Percentiles rank a stretch among this genome's conserved stretches.
Conservation (phyloP, 2,329 filamentous ascomycete genomes). For the Decorospora gaudefroyi region DNA sequence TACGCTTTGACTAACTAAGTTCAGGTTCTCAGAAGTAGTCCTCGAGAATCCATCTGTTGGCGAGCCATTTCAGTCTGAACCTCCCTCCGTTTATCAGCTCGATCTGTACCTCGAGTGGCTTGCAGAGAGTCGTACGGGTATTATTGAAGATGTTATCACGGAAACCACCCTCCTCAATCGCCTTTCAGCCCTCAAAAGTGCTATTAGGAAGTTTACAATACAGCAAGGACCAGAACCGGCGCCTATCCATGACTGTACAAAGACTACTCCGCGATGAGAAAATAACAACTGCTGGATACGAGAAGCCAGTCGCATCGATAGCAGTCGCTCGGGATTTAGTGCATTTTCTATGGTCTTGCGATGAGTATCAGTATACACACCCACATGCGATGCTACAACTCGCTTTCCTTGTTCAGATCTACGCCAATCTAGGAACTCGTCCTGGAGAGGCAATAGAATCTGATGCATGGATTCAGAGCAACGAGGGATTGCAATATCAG, state of each 20-base stretch:
- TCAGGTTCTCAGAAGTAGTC: too few species aligned
- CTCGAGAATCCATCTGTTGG: too few species aligned
- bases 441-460: constrained; percentile 10
- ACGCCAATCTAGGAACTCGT: background rate
- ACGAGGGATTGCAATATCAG: constrained; percentile 10
- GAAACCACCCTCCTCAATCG: constrained; percentile 10
- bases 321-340: constrained; percentile 11
- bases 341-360: constrained; percentile 10
- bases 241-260: too few species aligned
- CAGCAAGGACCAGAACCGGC: constrained; percentile 6
- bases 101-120: constrained; percentile 11
- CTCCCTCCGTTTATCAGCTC: constrained; percentile 2
- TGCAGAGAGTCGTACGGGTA: constrained; percentile 4
- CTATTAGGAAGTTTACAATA: constrained; percentile 17
- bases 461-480: constrained; percentile 1
- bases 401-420: constrained; percentile 6
- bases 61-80: too few species aligned
- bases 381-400: constrained; percentile 9
- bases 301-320: constrained; percentile 10
- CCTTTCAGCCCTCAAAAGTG: constrained; percentile 11
- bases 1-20: too few species aligned
- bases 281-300: constrained; percentile 5
- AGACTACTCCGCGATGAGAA: background rate
- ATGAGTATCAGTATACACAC: constrained; percentile 12
- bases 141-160: constrained; percentile 14